Evolutionary conservation across 2,329 filamentous ascomycete species (phyloP).

Genomic region (Sphaerulina populicola): DNA sequence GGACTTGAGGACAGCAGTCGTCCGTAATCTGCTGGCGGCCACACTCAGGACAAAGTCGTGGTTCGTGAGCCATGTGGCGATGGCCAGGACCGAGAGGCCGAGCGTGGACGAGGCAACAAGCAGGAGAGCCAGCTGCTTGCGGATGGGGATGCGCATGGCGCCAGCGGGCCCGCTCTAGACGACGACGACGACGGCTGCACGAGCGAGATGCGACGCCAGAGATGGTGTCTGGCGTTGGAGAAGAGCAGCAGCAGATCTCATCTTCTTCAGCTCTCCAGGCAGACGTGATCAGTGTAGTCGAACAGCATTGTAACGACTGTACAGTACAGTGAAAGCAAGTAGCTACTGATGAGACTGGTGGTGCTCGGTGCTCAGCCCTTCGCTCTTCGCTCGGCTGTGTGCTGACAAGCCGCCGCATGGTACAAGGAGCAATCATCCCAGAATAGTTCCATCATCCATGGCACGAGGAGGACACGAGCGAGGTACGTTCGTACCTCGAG

Average conservation of each 20-base stretch:
- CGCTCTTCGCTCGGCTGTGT: neutral
- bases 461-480: neutral
- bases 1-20: conserved; percentile 84
- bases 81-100: conserved; percentile 68
- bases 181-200: neutral
- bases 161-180: neutral
- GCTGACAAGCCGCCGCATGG: neutral
- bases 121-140: conserved; percentile 74
- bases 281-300: neutral
- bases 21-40: conserved; percentile 51
- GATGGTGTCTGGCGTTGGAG: neutral
- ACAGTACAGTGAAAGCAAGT: no score
- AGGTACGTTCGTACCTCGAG: no score
- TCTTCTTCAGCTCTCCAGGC: neutral
- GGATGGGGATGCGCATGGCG: conserved; percentile 73
- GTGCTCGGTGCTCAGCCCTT: neutral
- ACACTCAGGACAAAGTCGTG: conserved; percentile 54
- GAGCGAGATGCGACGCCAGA: neutral
- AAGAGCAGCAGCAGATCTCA: neutral
- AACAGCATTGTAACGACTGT: no score
- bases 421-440: neutral
- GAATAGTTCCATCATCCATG: neutral
- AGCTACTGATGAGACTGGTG: neutral
- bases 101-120: conserved; percentile 67
- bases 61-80: conserved; percentile 61